Conservation (phyloP, 2,329 filamentous ascomycete species). For the Fusarium xyrophilum region DNA sequence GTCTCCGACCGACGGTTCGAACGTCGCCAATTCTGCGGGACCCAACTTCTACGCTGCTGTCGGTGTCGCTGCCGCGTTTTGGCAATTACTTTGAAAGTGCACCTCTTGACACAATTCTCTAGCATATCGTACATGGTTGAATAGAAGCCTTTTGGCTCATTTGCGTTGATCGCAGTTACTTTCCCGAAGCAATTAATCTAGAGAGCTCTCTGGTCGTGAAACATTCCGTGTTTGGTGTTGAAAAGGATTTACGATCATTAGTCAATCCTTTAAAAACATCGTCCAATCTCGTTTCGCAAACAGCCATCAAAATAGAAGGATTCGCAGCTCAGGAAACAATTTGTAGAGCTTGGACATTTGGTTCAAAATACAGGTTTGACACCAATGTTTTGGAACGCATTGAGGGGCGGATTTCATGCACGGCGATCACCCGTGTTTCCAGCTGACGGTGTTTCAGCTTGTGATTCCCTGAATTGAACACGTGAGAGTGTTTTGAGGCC, state of each 20-base stretch:
- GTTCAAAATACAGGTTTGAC: slow-evolving; percentile 7
- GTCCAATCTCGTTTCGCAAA: not conserved
- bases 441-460: not conserved
- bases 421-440: slow-evolving; percentile 7
- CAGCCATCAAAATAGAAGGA: not conserved
- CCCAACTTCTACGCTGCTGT: not conserved
- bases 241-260: not conserved
- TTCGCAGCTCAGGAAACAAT: not conserved
- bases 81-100: slow-evolving; percentile 14
- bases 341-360: not conserved
- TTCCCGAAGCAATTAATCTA: not conserved
- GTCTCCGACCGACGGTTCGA: not conserved
- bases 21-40: not conserved
- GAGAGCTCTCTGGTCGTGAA: not conserved
- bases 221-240: not conserved
- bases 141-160: not conserved
- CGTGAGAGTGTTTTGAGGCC: not conserved
- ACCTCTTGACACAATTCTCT: not conserved
- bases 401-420: slow-evolving; percentile 15
- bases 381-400: slow-evolving; percentile 10
- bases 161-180: not conserved
- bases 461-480: not conserved
- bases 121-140: not conserved
- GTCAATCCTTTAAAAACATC: not conserved
- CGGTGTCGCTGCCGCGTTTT: slow-evolving; percentile 5